Evolutionary conservation across 1,139 yeast genomes (phyloP).

Genomic region (Saccharomycopsis phalli): DNA sequence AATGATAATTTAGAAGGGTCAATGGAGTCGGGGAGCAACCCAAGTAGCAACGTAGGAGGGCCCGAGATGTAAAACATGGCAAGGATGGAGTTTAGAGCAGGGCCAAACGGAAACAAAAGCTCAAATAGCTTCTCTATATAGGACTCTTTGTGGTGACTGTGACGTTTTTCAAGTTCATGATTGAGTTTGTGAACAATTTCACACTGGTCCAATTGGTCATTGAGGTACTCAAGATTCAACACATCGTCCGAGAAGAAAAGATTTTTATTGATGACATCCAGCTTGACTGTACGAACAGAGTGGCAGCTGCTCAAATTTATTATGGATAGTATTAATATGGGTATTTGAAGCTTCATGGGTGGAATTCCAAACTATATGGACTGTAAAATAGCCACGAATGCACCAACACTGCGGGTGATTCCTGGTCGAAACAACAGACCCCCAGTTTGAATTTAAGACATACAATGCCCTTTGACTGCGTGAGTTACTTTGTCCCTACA

Average conservation of each 20-base stretch:
- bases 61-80: constrained; percentile 57
- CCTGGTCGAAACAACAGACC: too few relatives aligned
- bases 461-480: too few relatives aligned
- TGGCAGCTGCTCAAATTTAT: too few relatives aligned
- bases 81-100: constrained; percentile 47
- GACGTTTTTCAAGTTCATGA: constrained; percentile 22
- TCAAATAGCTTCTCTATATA: constrained; percentile 29
- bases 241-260: constrained; percentile 32
- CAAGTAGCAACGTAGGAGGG: constrained; percentile 48
- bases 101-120: constrained; percentile 42
- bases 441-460: too few relatives aligned
- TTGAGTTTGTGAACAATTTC: constrained; percentile 32
- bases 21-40: constrained; percentile 41
- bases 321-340: too few relatives aligned
- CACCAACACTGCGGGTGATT: too few relatives aligned
- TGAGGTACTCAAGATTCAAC: constrained; percentile 29
- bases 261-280: neutral
- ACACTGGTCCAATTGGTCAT: constrained; percentile 27
- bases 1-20: constrained; percentile 38
- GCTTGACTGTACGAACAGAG: too few relatives aligned
- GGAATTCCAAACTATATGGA: too few relatives aligned
- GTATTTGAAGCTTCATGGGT: too few relatives aligned
- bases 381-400: too few relatives aligned
- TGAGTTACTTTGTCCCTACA: constrained; percentile 30
- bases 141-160: constrained; percentile 21